Evolutionary conservation across 2,329 filamentous ascomycete species (phyloP).

Genomic region (Penicillium sp.): DNA sequence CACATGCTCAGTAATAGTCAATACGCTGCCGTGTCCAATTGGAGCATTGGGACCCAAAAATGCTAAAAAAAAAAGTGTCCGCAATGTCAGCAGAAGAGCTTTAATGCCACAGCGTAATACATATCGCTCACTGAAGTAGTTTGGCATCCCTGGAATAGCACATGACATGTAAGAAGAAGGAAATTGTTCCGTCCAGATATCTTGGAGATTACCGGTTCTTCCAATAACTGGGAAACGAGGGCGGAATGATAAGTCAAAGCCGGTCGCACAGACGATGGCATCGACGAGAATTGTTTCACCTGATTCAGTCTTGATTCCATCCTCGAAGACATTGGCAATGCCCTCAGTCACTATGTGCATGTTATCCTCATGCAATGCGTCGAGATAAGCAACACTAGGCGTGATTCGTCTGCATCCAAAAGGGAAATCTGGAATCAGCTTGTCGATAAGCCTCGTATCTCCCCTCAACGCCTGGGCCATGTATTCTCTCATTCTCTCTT

Average conservation of each 20-base stretch:
- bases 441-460: no score
- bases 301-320: conserved; percentile 15
- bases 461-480: no score
- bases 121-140: no score
- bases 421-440: conserved; percentile 13
- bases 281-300: conserved; percentile 18
- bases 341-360: conserved; percentile 14
- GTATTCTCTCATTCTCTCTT: no score
- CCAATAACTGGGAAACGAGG: conserved; percentile 30
- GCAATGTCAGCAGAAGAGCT: no score
- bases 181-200: no score
- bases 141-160: no score
- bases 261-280: conserved; percentile 13
- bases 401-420: conserved; percentile 24
- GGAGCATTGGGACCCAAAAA: background rate
- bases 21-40: background rate
- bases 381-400: conserved; percentile 24
- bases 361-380: conserved; percentile 20
- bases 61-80: no score
- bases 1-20: background rate
- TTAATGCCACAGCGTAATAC: no score
- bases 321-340: conserved; percentile 11
- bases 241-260: conserved; percentile 16
- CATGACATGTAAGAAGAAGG: no score
- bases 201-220: background rate